Evolutionary conservation across 306 rosid genomes (phyloP), one percentile per base, ranked within the genome.

Genomic region (Castanea crenata): DNA sequence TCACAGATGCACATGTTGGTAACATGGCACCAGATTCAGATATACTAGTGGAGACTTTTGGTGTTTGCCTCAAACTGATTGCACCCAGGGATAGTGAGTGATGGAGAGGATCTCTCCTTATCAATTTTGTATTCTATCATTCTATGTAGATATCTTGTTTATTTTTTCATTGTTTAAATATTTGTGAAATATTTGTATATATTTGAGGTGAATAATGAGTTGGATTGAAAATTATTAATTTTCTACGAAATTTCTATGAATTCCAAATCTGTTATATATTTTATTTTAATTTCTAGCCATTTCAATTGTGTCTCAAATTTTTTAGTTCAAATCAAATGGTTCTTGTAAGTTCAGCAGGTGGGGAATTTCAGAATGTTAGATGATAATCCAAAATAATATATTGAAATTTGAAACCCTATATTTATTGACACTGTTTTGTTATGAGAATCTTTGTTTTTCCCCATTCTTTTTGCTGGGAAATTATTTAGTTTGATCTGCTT

Each of bases 141-240:
- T 31, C 25, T 82, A 46, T 64, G 56, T 41, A 10, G 25, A 31
- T 34, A 27, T 64, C 29, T 27, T 72, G 14, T 19, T 6, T 23
- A 0, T 23, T 23, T 61, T 61, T 61, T 27, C 15, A 23, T 20
- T 29, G 32, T 11, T 77, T 29, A 4, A 55, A 56, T 73, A 20
- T 19, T 20, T 59, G 61, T 1, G 49, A 64, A 76, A 18, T 23
- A 27, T 62, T 5, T 77, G 78, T 71, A 63, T 21, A 34, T 34
- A 51, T 38, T 11, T 65, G 71, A 79, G 73, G 68, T 65, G 19
- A 65, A 82, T 82, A 63, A 29, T 19, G 64, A 63, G 74, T 27
- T 76, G 75, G 38, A 12, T 59, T 25, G 18, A 2, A 46, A 16
- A 49, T 55, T 67, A 51, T 21, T 27, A 6, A 31, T 21, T 54